Evolutionary conservation across 2,329 filamentous ascomycete species (phyloP).

Genomic region (Fusarium sp.): DNA sequence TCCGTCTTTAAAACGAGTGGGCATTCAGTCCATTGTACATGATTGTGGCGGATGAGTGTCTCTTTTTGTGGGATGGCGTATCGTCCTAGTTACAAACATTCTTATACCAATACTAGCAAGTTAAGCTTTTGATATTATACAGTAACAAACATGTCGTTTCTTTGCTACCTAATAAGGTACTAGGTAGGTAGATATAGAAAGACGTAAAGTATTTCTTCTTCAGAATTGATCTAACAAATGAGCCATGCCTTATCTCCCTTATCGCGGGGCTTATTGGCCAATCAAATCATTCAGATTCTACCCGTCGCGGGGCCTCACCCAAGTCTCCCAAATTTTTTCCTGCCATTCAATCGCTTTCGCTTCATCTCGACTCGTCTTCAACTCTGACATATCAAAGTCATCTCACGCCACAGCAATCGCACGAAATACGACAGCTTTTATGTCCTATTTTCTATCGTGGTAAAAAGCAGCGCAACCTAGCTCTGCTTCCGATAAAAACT

Average conservation of each 20-base stretch:
- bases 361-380: slow-evolving; percentile 24
- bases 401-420: slow-evolving; percentile 5
- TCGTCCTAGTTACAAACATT: neutral
- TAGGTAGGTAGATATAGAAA: too few relatives aligned
- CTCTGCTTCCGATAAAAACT: slow-evolving; percentile 17
- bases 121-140: neutral
- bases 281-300: neutral
- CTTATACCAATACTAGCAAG: neutral
- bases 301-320: slow-evolving; percentile 33
- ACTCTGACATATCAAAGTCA: slow-evolving; percentile 19
- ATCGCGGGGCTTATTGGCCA: slow-evolving; percentile 34
- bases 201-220: neutral
- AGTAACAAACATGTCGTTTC: neutral
- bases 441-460: neutral
- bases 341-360: slow-evolving; percentile 17
- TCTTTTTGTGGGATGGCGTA: neutral
- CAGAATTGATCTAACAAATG: neutral
- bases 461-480: slow-evolving; percentile 19
- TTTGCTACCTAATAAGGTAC: neutral
- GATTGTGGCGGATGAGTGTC: too few relatives aligned
- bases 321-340: slow-evolving; percentile 42
- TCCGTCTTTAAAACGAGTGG: too few relatives aligned
- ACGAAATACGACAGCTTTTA: neutral
- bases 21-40: too few relatives aligned
- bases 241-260: slow-evolving; percentile 29